Conservation (phyloP, 768 basidiomycete species). For the Mrakia blollopis region DNA sequence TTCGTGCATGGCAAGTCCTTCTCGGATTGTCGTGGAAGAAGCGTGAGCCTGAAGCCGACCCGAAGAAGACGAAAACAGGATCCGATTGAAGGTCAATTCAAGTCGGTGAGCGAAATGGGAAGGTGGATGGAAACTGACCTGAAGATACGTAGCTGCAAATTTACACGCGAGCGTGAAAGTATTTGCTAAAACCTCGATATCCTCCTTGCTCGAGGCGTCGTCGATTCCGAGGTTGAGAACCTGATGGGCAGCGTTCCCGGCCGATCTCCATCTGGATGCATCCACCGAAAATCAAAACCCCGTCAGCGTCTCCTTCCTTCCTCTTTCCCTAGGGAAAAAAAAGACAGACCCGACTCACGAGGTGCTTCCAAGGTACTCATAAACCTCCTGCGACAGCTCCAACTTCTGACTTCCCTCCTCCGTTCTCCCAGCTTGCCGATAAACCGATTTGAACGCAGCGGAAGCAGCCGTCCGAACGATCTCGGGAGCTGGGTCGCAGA, state of each 20-base stretch:
- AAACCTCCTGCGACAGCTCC: not conserved
- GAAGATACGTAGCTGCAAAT: not conserved
- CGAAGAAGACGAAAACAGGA: too few species aligned
- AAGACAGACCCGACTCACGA: not conserved
- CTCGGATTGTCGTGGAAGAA: not conserved
- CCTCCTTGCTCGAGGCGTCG: not conserved
- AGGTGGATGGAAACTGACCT: not conserved
- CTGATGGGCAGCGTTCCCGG: slow-evolving; percentile 3
- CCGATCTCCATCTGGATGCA: not conserved
- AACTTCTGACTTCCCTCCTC: not conserved
- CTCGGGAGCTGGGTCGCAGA: not conserved
- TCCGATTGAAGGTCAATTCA: not conserved
- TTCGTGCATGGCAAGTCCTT: slow-evolving; percentile 14
- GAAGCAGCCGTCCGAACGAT: not conserved
- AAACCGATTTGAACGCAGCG: not conserved
- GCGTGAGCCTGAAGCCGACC: not conserved
- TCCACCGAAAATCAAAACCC: not conserved
- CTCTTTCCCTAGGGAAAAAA: not conserved
- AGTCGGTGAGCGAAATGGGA: not conserved
- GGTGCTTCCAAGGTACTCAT: not conserved
- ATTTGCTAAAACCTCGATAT: not conserved
- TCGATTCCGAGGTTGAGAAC: not conserved
- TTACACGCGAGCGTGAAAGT: not conserved
- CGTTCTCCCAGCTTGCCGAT: not conserved
- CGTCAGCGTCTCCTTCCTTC: too few species aligned